A percentile compares a stretch with the other conserved stretches of the same genome.
phyloP scores from a whole-genome alignment of 2,329 filamentous ascomycete genomes.

The Colletotrichum caudatum region DNA sequence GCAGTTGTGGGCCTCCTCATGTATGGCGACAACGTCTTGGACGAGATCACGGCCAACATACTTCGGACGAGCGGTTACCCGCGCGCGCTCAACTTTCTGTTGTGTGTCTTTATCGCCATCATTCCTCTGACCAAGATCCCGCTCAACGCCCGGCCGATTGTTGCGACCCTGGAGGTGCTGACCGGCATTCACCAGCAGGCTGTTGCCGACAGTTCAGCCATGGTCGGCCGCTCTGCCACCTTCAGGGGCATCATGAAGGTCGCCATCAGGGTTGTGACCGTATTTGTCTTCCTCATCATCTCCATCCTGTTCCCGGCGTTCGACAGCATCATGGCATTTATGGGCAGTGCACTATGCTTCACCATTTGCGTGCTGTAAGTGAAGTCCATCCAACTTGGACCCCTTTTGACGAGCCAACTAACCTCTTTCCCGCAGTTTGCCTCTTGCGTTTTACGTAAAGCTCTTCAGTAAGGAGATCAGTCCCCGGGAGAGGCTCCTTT shows the following conservation, averaged over 20 bases:
- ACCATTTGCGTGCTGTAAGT: conserved; percentile 87
- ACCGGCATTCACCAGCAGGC: conserved; percentile 73
- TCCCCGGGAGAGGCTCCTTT: conserved; percentile 70
- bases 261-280: conserved; percentile 72
- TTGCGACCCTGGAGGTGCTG: conserved; percentile 84
- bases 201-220: conserved; percentile 59
- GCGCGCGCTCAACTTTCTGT: conserved; percentile 76
- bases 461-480: conserved; percentile 83
- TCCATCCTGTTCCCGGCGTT: conserved; percentile 80
- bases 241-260: conserved; percentile 70
- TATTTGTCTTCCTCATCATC: conserved; percentile 80
- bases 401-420: conserved; percentile 5
- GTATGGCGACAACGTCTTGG: conserved; percentile 90
- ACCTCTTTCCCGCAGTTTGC: conserved; percentile 62
- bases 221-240: conserved; percentile 67
- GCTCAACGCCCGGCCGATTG: conserved; percentile 87
- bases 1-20: conserved; percentile 89
- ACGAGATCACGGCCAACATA: conserved; percentile 93
- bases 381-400: not conserved
- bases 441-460: conserved; percentile 89
- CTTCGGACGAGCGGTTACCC: conserved; percentile 82
- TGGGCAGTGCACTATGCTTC: conserved; percentile 91
- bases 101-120: conserved; percentile 89
- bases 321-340: conserved; percentile 90
- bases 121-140: conserved; percentile 97